Evolutionary conservation across 768 basidiomycete genomes (phyloP), one percentile per base, ranked within the genome.

Genomic region (Neoboletus magnificus): DNA sequence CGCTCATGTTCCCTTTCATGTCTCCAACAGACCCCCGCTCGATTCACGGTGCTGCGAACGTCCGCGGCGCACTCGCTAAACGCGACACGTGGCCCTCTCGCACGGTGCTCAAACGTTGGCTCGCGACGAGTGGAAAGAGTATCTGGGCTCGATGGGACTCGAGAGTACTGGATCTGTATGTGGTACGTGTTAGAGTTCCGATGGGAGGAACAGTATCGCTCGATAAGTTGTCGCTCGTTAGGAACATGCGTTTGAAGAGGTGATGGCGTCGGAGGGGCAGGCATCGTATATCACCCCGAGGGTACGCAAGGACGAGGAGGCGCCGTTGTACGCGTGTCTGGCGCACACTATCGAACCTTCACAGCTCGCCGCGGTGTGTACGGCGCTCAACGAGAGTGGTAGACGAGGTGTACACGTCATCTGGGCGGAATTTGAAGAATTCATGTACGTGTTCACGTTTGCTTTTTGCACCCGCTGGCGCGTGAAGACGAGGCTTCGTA

Each of bases 341-440:
- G 58, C 59, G 15, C 71, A 71, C 41, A 72, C 69, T 20, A 37
- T 71, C 23, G 58, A 65, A 6, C 62, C 69, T 8, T 39, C 47
- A 1, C 62, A 68, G 45, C 59, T 71, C 23, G 60, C 62, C 15
- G n/a, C 27, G 5, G 30, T 61, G 39, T 69, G 69, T 23, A 22
- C 20, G 11, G 30, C 48, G 15, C 58, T 70, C 37, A 54, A 52
- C 20, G 30, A 37, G 22, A 30, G 5, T 33, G 60, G 51, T 6
- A 54, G 27, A 36, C 58, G 51, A 11, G 66, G 68, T 1, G 54
- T 69, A 0, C 69, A 71, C 43, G 8, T 72, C 25, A 39, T 72
- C 1, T 71, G 71, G 71, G 69, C 66, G 0, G 71, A 71, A 30
- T 53, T 49, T 1, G 66, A 68, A 23, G 71, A 71, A 29, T 71